A percentile compares a stretch with the other conserved stretches of the same genome.
These are phyloP conservation scores for Spathaspora hagerdaliae DNA, from an alignment of 805 yeast species.

Conservation along the genomic window DNA sequence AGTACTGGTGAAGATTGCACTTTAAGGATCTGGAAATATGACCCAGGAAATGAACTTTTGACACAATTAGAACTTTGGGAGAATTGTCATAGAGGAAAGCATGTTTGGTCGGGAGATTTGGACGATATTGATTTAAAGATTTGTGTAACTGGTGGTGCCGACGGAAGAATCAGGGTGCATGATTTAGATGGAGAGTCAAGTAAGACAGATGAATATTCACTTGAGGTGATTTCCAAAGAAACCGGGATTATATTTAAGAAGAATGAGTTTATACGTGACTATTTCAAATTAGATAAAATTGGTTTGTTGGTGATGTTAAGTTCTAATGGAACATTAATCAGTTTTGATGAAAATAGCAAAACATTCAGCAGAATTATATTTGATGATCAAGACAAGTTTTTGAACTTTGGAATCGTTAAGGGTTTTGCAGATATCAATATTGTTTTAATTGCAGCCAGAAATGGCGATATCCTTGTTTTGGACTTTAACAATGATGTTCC, in stretches of 20 bases:
- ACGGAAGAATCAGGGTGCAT: slow-evolving; percentile 71
- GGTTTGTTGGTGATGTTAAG: slow-evolving; percentile 51
- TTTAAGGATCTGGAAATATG: slow-evolving; percentile 68
- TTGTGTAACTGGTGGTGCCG: slow-evolving; percentile 90
- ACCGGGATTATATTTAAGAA: slow-evolving; percentile 25
- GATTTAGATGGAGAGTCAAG: slow-evolving; percentile 35
- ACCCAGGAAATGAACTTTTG: slow-evolving; percentile 22
- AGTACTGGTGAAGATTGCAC: slow-evolving; percentile 84
- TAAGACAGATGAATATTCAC: slow-evolving; percentile 15
- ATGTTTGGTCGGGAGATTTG: slow-evolving; percentile 77
- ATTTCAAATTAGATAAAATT: slow-evolving; percentile 40
- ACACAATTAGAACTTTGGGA: slow-evolving; percentile 46
- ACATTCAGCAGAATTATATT: slow-evolving; percentile 20
- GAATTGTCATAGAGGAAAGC: slow-evolving; percentile 76
- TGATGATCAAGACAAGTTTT: slow-evolving; percentile 20
- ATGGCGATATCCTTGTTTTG: slow-evolving; percentile 43
- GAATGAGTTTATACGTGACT: slow-evolving; percentile 61
- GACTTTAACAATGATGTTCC: slow-evolving; percentile 15
- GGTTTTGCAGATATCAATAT: slow-evolving; percentile 32
- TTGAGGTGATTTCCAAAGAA: slow-evolving; percentile 28
- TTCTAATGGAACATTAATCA: slow-evolving; percentile 52
- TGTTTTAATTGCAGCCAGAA: slow-evolving; percentile 21
- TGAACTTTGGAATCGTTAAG: slow-evolving; percentile 40
- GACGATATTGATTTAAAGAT: slow-evolving; percentile 36
- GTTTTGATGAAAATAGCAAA: slow-evolving; percentile 15